Evolutionary conservation across 208 protist genomes (phyloP), one percentile per base, ranked within the genome.

Genomic region (Sergeia podlipaevii): DNA sequence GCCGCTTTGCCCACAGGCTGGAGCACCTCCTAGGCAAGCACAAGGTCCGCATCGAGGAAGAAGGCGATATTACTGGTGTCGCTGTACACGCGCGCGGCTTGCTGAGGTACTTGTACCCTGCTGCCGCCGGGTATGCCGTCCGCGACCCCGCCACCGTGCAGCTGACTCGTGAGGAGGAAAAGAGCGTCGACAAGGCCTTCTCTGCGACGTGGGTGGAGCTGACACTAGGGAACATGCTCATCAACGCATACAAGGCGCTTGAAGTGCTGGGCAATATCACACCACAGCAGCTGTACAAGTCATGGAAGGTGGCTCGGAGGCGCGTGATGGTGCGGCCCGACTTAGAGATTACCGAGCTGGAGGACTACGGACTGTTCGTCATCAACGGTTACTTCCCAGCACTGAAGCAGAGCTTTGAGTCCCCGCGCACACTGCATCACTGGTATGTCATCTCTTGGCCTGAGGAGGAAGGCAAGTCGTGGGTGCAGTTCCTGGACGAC

Each of bases 361-460:
- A 45, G 8, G 59, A 57, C 0, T 21, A 60, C 33, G 58, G 46
- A 34, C 51, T 81, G 7, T 77, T 63, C 51, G 74, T 81, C 47
- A 57, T 77, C 24, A 81, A 81, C 59, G 74, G 59, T 10, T 77
- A 65, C 33, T 73, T 74, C 41, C 70, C 70, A 3, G 60, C 59
- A 38, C 36, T 77, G 54, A 73, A 74, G 45, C 56, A 65, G 11
- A 67, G 54, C 41, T 49, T 81, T 23, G 70, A 74, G 51, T 60
- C 69, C 11, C 37, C 60, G 13, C 36, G 49, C 20, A 47, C 60
- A 5, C 37, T 73, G n/a, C 60, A 74, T 13, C 74, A 81, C 55
- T 81, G 74, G 74, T 81, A 81, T 30, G 43, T 65, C 18, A 65
- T 81, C 8, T 79, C 74, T 21, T 85, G 71, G 72, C 17, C 27